Base-by-base conservation (phyloP, 2,329 filamentous ascomycete species). In the Orbilia ellipsospora region DNA sequence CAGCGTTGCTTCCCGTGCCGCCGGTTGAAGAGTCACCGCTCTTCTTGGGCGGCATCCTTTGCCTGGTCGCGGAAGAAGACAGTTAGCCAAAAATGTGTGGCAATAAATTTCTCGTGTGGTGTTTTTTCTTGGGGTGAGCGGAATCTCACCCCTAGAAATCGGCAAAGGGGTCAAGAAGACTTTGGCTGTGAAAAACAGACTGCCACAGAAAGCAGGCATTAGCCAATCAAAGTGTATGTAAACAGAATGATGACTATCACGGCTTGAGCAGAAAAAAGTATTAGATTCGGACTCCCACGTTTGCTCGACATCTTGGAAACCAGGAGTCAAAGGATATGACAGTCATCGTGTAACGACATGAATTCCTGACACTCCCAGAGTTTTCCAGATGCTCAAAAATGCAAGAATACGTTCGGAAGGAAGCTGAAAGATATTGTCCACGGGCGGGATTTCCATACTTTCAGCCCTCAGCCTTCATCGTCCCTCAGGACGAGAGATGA, bases 111-210 rank as follows among this genome's bases (percentile, higher is more conserved):
- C 57, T 62, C 52, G 70, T 74, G 70, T 67, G 62, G 63, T 67
- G 50, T 74, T 67, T 67, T 68, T 68, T 67, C 40, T 61, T 15
- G 51, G 61, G 59, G 60, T 52, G 44, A 72, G 59, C 68, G 57
- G 62, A 68, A 74, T 74, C 70, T 68, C 70, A 74, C 70, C 70
- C 70, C 70, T 74, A 67, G 63, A 68, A 68, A 66, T 74, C 70
- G 70, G 70, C 70, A 74, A 74, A 74, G 70, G 70, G 70, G 70
- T 68, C 54, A 73, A 59, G 63, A 52, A 51, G 31, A 36, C 31
- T 50, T 68, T 12, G 31, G 57, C 44, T 60, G 16, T 60, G 36
- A 52, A 55, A 66, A 74, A 68, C 52, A 68, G 63, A 74, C 63
- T 56, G 45, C 13, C 42, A 28, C 23, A 61, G 40, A 66, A 73